Conservation (phyloP, 1,139 yeast species). For the Pichiaceae sp. region DNA sequence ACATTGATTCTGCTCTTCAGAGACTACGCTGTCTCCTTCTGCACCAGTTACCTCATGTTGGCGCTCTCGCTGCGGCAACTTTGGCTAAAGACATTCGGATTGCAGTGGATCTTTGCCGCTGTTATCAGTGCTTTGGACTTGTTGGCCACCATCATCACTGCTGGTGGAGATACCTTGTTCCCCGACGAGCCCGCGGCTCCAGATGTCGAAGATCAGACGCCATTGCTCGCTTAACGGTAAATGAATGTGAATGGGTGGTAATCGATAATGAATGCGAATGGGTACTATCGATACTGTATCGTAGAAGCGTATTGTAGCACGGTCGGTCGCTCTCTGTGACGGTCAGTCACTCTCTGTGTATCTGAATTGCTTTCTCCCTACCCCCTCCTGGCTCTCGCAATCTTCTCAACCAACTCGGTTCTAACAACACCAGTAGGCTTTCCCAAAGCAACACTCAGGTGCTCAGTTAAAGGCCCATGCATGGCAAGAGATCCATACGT, state of each 20-base stretch:
- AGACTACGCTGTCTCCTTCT: slow-evolving; percentile 66
- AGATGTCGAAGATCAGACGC: neutral
- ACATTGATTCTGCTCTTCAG: slow-evolving; percentile 48
- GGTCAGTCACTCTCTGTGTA: no score
- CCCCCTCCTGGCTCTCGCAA: slow-evolving; percentile 37
- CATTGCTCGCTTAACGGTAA: neutral
- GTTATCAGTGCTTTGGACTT: slow-evolving; percentile 49
- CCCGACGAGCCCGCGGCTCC: neutral
- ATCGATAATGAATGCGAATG: no score
- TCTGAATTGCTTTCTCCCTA: no score
- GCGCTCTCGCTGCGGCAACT: slow-evolving; percentile 68
- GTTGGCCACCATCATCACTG: slow-evolving; percentile 36
- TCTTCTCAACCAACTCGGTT: slow-evolving; percentile 49
- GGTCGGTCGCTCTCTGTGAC: no score
- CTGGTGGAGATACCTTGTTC: slow-evolving; percentile 23
- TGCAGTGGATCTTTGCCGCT: slow-evolving; percentile 82
- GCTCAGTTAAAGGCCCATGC: slow-evolving; percentile 59
- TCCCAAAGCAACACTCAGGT: slow-evolving; percentile 55
- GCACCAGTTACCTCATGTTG: slow-evolving; percentile 47
- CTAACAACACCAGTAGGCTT: slow-evolving; percentile 43
- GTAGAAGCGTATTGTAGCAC: no score
- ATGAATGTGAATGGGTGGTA: no score
- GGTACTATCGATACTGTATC: no score
- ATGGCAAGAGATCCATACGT: slow-evolving; percentile 63
- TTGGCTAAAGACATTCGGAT: slow-evolving; percentile 57